Percentiles rank a stretch among this genome's conserved stretches.
Evolutionary conservation across 2,329 filamentous ascomycete species (phyloP).

Genomic region (Pleoardoris graminearum): DNA sequence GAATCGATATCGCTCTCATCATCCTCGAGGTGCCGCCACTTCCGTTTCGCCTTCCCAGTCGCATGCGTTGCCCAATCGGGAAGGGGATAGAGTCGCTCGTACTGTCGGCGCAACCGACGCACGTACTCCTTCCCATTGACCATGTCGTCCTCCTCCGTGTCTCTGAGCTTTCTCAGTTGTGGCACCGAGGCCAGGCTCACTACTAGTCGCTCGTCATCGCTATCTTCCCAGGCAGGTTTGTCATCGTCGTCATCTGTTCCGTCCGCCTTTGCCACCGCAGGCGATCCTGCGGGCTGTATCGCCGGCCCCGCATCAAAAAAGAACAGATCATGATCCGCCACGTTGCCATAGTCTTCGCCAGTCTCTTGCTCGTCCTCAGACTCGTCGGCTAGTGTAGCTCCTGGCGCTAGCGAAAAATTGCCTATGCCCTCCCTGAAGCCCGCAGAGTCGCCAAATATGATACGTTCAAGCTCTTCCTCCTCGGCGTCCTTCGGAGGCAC

Average conservation of each 20-base stretch:
- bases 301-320: conserved; percentile 72
- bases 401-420: conserved; percentile 53
- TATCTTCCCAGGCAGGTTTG: conserved; percentile 83
- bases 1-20: conserved; percentile 52
- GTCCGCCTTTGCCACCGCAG: conserved; percentile 45
- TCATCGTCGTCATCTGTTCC: conserved; percentile 46
- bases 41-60: conserved; percentile 47
- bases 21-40: conserved; percentile 52
- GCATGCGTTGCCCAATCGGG: conserved; percentile 64
- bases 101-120: conserved; percentile 77
- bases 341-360: conserved; percentile 57
- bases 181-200: conserved; percentile 79
- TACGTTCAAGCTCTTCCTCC: conserved; percentile 81
- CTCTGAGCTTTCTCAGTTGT: conserved; percentile 79
- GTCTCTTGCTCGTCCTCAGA: conserved; percentile 54
- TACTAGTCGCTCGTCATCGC: conserved; percentile 85
- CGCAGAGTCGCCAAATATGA: conserved; percentile 86
- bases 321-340: conserved; percentile 83
- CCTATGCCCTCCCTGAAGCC: conserved; percentile 78
- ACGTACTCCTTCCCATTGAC: conserved; percentile 86
- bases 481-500: conserved; percentile 71
- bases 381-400: conserved; percentile 27
- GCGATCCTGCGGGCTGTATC: conserved; percentile 46
- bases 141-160: conserved; percentile 80
- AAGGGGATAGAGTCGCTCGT: conserved; percentile 62